Conservation (phyloP, 495 filamentous ascomycete species). For the Hypoxylon fragiforme region DNA sequence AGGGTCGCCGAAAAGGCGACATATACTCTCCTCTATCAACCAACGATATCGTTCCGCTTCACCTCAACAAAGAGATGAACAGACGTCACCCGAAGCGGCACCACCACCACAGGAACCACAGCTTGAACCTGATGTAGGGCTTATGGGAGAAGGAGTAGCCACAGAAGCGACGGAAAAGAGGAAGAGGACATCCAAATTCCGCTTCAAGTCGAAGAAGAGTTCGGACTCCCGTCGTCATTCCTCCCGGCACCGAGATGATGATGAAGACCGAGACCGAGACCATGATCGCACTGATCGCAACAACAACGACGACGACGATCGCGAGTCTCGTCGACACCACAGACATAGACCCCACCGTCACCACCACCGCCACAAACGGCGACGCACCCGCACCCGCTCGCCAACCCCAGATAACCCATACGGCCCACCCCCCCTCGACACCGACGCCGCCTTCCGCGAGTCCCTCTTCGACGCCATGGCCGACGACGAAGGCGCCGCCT, state of each 20-base stretch:
- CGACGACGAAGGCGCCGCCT: constrained; percentile 93
- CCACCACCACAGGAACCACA: constrained; percentile 21
- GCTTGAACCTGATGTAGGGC: constrained; percentile 21
- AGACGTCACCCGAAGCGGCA: constrained; percentile 1
- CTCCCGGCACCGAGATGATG: too few relatives aligned
- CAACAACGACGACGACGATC: constrained; percentile 27
- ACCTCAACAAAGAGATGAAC: constrained; percentile 4
- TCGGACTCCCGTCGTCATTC: constrained; percentile 25
- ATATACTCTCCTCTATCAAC: constrained; percentile 51
- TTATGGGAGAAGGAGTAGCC: constrained; percentile 14
- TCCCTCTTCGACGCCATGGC: constrained; percentile 99
- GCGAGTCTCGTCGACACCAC: constrained; percentile 21
- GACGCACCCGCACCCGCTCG: constrained; percentile 37
- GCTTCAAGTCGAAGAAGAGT: constrained; percentile 56
- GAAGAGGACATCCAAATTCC: constrained; percentile 54
- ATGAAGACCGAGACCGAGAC: constrained; percentile 16
- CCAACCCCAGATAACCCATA: constrained; percentile 47
- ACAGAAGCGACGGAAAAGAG: constrained; percentile 22
- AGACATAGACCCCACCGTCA: constrained; percentile 39
- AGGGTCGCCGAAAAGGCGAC: constrained; percentile 50
- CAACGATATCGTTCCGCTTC: constrained; percentile 31
- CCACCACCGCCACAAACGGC: constrained; percentile 35
- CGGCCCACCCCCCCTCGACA: constrained; percentile 59
- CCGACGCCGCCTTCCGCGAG: constrained; percentile 81
- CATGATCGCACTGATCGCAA: too few relatives aligned